Conservation (phyloP, 176 grass and related monocot genomes). For the Carex cristatella region DNA sequence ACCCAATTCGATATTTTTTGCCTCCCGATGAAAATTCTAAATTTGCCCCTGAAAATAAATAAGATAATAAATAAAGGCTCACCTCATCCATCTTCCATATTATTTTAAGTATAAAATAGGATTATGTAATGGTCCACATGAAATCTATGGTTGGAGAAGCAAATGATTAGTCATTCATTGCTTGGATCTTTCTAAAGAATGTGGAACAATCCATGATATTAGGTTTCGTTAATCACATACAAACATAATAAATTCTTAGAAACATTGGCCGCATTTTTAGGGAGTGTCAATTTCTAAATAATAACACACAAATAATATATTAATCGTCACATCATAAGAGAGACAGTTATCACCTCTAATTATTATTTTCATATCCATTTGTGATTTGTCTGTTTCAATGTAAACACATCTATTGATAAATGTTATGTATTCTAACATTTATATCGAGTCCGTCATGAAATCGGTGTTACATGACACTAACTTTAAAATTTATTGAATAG, state of each 20-base stretch:
- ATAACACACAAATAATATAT: too few relatives aligned
- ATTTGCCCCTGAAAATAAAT: background rate
- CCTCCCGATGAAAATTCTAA: too few relatives aligned
- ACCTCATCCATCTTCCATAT: background rate
- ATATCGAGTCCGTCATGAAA: too few relatives aligned
- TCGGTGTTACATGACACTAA: too few relatives aligned
- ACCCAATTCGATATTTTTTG: too few relatives aligned
- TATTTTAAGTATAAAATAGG: background rate
- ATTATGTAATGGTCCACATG: slow-evolving; percentile 6
- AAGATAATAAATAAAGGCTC: background rate
- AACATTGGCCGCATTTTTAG: slow-evolving; percentile 9
- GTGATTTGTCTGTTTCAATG: too few relatives aligned
- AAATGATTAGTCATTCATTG: slow-evolving; percentile 20
- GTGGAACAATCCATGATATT: slow-evolving; percentile 9
- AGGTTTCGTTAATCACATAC: slow-evolving; percentile 6
- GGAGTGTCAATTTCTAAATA: background rate
- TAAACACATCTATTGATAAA: too few relatives aligned
- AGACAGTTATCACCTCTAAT: background rate
- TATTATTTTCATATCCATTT: too few relatives aligned
- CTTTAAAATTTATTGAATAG: too few relatives aligned
- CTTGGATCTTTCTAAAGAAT: slow-evolving; percentile 1
- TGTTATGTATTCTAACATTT: too few relatives aligned
- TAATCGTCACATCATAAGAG: background rate
- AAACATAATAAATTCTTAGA: slow-evolving; percentile 2
- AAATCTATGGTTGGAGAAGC: background rate